phyloP scores from a whole-genome alignment of 352 stramenopile genomes.

The Pythium aphanidermatum region DNA sequence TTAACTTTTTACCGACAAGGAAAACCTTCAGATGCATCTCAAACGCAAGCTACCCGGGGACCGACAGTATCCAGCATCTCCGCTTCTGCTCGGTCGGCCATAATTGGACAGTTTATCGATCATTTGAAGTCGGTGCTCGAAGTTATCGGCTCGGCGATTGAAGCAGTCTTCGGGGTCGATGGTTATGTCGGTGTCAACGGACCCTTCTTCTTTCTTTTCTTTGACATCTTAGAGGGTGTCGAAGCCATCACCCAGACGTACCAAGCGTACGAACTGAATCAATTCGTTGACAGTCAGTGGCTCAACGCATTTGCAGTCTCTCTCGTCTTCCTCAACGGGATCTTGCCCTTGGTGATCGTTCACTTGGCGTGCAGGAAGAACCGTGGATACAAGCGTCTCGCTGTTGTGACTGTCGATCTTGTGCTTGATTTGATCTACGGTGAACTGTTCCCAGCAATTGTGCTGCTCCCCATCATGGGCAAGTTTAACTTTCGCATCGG shows the following conservation, averaged over 20 bases:
- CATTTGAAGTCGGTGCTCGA: background rate
- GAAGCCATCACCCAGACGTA: constrained; percentile 3
- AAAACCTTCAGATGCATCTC: too few relatives aligned
- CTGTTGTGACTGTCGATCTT: background rate
- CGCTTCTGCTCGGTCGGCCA: too few relatives aligned
- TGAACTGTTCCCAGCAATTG: background rate
- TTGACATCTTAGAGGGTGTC: background rate
- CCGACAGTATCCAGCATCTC: too few relatives aligned
- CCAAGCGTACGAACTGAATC: constrained; percentile 10
- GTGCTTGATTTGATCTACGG: constrained; percentile 4
- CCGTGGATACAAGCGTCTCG: background rate
- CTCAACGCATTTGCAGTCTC: constrained; percentile 1
- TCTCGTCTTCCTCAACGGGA: constrained; percentile 3
- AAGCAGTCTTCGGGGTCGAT: constrained; percentile 4
- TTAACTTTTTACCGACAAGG: too few relatives aligned
- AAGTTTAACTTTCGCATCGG: background rate
- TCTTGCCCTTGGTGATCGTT: background rate
- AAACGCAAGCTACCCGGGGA: too few relatives aligned
- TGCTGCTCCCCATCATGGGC: background rate
- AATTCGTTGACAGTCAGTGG: background rate
- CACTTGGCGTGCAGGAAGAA: background rate
- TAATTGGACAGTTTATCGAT: too few relatives aligned
- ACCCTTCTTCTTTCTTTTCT: background rate
- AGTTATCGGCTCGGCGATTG: background rate
- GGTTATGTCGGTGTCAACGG: background rate